These are phyloP conservation scores for Leccinum pachyderme DNA, from an alignment of 1,284 basidiomycete species.

Conservation along the genomic window DNA sequence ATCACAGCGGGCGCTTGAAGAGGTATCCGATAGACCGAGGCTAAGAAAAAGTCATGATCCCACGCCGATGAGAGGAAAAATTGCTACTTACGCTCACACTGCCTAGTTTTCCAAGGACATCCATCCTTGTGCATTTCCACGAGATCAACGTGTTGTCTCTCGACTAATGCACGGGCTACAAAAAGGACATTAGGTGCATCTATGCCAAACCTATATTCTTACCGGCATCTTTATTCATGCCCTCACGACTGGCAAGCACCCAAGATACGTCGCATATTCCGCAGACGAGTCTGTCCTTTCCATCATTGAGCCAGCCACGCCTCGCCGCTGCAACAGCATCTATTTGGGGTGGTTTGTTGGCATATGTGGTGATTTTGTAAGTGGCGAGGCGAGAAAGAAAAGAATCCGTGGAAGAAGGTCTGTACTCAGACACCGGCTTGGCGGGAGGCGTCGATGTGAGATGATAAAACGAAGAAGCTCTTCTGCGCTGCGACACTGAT, in stretches of 20 bases:
- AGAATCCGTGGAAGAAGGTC: slow-evolving; percentile 69
- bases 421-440: slow-evolving; percentile 56
- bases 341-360: slow-evolving; percentile 68
- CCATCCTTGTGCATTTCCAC: slow-evolving; percentile 72
- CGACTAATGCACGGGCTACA: slow-evolving; percentile 62
- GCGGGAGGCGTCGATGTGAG: slow-evolving; percentile 23
- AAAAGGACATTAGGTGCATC: slow-evolving; percentile 7
- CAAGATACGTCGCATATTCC: slow-evolving; percentile 68
- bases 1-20: slow-evolving; percentile 61
- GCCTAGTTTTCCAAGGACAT: slow-evolving; percentile 76
- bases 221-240: slow-evolving; percentile 74
- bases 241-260: slow-evolving; percentile 63
- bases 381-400: slow-evolving; percentile 71
- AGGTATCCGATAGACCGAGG: slow-evolving; percentile 71
- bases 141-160: slow-evolving; percentile 64
- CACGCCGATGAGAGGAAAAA: neutral
- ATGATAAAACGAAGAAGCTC: slow-evolving; percentile 41
- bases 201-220: slow-evolving; percentile 39
- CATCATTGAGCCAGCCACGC: slow-evolving; percentile 77
- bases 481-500: slow-evolving; percentile 44
- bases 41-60: slow-evolving; percentile 36
- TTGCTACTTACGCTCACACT: slow-evolving; percentile 65
- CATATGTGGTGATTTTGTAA: slow-evolving; percentile 73
- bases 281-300: slow-evolving; percentile 72
- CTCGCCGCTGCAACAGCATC: slow-evolving; percentile 75